These are phyloP conservation scores for Naganishia kalamii DNA, from an alignment of 768 basidiomycete species.

Conservation along the genomic window DNA sequence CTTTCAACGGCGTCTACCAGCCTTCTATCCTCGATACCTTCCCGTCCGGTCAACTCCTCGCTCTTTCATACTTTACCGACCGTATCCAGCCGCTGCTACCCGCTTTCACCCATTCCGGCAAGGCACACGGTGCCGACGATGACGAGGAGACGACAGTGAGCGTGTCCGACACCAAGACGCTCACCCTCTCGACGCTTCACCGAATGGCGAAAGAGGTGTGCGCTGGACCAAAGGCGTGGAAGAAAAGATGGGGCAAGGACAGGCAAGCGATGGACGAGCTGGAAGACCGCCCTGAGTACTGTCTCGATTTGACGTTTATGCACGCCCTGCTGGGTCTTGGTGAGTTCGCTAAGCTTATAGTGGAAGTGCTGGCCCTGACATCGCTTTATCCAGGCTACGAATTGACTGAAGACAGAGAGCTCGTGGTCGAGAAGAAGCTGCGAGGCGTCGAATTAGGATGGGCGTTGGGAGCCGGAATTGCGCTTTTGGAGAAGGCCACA, in stretches of 20 bases:
- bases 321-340: conserved; percentile 67
- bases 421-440: conserved; percentile 74
- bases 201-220: conserved; percentile 68
- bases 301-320: conserved; percentile 94
- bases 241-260: conserved; percentile 43
- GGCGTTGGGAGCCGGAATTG: conserved; percentile 67
- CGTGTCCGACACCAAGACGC: conserved; percentile 29
- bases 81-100: conserved; percentile 71
- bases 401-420: conserved; percentile 60
- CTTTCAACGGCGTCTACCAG: conserved; percentile 96
- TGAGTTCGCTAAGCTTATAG: not conserved
- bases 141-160: conserved; percentile 30
- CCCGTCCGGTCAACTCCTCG: conserved; percentile 71
- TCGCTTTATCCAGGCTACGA: conserved; percentile 62
- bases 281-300: conserved; percentile 80
- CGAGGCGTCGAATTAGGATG: conserved; percentile 87
- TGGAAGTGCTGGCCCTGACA: not conserved
- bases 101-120: conserved; percentile 6
- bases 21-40: conserved; percentile 85
- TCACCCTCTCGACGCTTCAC: conserved; percentile 59
- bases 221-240: conserved; percentile 60
- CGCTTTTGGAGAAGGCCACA: conserved; percentile 43
- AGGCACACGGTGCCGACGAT: not conserved
- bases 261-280: conserved; percentile 61
- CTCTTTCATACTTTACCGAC: conserved; percentile 98